Conservation (phyloP, 805 yeast genomes). For the Soucietia sequanensis region DNA sequence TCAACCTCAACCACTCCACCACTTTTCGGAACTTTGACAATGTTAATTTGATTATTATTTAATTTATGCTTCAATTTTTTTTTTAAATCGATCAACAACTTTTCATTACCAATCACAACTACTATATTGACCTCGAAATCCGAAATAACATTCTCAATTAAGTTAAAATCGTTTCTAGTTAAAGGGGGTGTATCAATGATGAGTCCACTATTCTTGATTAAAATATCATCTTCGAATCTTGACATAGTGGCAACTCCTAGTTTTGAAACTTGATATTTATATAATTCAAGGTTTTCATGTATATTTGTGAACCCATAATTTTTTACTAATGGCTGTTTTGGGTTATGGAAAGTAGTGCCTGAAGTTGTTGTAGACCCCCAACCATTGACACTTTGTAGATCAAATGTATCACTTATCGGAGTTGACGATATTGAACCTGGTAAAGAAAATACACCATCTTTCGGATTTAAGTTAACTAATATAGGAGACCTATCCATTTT, state of each 20-base stretch:
- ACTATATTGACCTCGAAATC: slow-evolving; percentile 60
- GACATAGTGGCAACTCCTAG: slow-evolving; percentile 49
- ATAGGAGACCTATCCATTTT: slow-evolving; percentile 68
- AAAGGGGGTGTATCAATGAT: slow-evolving; percentile 76
- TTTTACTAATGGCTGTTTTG: slow-evolving; percentile 87
- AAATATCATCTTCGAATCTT: slow-evolving; percentile 51
- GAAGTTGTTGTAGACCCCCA: slow-evolving; percentile 74
- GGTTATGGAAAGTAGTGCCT: slow-evolving; percentile 73
- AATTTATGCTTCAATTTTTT: slow-evolving; percentile 45
- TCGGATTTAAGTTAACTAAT: slow-evolving; percentile 77
- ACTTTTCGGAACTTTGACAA: slow-evolving; percentile 65
- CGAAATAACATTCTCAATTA: slow-evolving; percentile 56
- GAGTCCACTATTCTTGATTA: slow-evolving; percentile 50
- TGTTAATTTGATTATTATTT: slow-evolving; percentile 28
- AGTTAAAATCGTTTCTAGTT: slow-evolving; percentile 45
- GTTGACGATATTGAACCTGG: slow-evolving; percentile 89
- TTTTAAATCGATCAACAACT: slow-evolving; percentile 60
- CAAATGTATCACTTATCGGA: slow-evolving; percentile 76
- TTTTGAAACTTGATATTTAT: slow-evolving; percentile 46
- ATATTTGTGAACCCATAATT: slow-evolving; percentile 70
- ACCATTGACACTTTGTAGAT: slow-evolving; percentile 67
- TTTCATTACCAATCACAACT: slow-evolving; percentile 75
- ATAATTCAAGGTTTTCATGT: slow-evolving; percentile 55
- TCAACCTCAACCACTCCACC: slow-evolving; percentile 79
- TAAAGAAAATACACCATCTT: slow-evolving; percentile 62